A percentile compares a stretch with the other conserved stretches of the same genome.
Conservation (phyloP, 2,329 filamentous ascomycete species). For the Aplosporella prunicola region DNA sequence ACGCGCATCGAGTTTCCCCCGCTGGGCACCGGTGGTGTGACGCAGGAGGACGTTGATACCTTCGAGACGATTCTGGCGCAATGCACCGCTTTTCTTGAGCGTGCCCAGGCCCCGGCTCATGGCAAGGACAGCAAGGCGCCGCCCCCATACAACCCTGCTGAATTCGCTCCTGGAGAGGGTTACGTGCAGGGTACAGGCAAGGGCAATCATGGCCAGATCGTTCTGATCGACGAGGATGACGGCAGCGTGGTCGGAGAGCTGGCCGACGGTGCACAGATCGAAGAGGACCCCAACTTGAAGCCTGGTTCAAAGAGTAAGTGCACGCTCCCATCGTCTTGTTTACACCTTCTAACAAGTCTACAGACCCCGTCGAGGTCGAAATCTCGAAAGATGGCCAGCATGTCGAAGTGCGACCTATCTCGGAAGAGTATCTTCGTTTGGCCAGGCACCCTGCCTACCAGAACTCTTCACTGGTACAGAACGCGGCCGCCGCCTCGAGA, state of each 20-base stretch:
- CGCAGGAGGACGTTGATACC: constrained; percentile 88
- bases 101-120: constrained; percentile 54
- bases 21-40: constrained; percentile 57
- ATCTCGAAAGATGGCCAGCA: constrained; percentile 60
- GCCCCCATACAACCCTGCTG: constrained; percentile 64
- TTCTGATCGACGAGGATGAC: constrained; percentile 90
- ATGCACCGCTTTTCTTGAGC: constrained; percentile 90
- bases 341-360: constrained; percentile 16
- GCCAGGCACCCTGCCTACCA: constrained; percentile 85
- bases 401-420: constrained; percentile 58
- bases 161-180: constrained; percentile 69
- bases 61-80: constrained; percentile 98
- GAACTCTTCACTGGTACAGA: constrained; percentile 75
- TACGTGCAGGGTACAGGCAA: constrained; percentile 46
- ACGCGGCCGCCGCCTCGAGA: constrained; percentile 78
- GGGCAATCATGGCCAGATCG: constrained; percentile 58
- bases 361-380: constrained; percentile 71
- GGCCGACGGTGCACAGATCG: constrained; percentile 67
- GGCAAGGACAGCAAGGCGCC: constrained; percentile 22
- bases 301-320: constrained; percentile 80
- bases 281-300: constrained; percentile 66
- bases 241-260: constrained; percentile 92
- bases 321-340: constrained; percentile 4
- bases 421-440: constrained; percentile 63
- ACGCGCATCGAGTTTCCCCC: constrained; percentile 84